Percentiles rank a stretch among this genome's conserved stretches.
Evolutionary conservation across 352 stramenopile genomes (phyloP).

Genomic region (Globisporangium barbulae): DNA sequence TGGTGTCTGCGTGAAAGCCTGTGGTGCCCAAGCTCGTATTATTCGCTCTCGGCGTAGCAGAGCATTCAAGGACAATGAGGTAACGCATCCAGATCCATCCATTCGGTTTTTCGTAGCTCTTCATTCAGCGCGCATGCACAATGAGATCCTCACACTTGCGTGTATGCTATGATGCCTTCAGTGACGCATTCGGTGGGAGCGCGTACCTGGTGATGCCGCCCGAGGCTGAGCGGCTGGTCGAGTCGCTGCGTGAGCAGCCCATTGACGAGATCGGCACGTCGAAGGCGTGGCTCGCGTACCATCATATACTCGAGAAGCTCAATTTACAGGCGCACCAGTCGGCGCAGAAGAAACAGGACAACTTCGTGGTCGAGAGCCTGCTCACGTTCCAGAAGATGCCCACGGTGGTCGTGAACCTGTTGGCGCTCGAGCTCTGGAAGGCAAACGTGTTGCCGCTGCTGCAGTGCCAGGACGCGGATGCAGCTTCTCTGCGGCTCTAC

Average conservation of each 20-base stretch:
- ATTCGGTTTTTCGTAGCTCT: background rate
- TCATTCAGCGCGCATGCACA: background rate
- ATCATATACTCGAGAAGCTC: constrained; percentile 89
- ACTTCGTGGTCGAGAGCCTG: constrained; percentile 92
- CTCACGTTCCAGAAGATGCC: constrained; percentile 91
- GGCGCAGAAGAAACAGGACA: constrained; percentile 86
- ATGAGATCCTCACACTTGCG: background rate
- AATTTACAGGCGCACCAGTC: constrained; percentile 93
- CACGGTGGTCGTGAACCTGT: constrained; percentile 84
- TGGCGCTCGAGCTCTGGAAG: constrained; percentile 91
- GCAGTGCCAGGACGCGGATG: constrained; percentile 40
- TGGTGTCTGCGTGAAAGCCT: background rate
- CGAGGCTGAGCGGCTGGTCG: constrained; percentile 86
- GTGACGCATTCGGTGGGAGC: constrained; percentile 6
- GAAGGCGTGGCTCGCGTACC: constrained; percentile 82
- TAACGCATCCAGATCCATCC: background rate
- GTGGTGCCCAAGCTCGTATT: background rate
- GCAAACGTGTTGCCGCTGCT: constrained; percentile 67
- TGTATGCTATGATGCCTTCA: background rate
- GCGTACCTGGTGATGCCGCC: constrained; percentile 67
- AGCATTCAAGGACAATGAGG: background rate
- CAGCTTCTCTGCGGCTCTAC: constrained; percentile 86
- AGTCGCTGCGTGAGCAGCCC: constrained; percentile 56
- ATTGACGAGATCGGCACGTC: constrained; percentile 57
- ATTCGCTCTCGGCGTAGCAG: background rate